Evolutionary conservation across 108 stramenopile species (phyloP).

Genomic region (Skeletonema marinoi): DNA sequence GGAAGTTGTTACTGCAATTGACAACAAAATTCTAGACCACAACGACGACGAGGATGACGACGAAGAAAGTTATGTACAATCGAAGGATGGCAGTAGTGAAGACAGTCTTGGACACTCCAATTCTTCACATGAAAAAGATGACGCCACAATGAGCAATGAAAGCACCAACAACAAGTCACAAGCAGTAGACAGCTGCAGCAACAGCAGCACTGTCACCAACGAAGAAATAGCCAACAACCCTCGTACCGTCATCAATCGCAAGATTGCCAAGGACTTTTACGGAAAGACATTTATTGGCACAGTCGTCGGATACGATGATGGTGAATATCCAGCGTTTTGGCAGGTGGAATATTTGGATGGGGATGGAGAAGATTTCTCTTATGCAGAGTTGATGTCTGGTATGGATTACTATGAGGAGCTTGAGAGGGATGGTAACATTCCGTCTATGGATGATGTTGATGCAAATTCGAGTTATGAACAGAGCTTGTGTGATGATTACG

Average conservation of each 20-base stretch:
- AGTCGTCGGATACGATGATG: neutral
- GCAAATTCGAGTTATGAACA: neutral
- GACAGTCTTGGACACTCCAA: constrained; percentile 3
- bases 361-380: neutral
- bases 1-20: neutral
- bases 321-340: neutral
- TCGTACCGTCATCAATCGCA: neutral
- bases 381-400: neutral
- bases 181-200: neutral
- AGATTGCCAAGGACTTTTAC: constrained; percentile 1
- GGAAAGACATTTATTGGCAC: neutral
- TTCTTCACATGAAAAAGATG: neutral
- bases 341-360: neutral
- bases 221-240: neutral
- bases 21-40: neutral
- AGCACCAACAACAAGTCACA: neutral
- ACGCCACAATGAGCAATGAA: neutral
- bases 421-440: neutral
- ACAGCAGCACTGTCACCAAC: neutral
- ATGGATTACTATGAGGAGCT: neutral
- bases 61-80: constrained; percentile 2
- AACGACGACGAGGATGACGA: neutral
- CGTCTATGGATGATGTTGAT: neutral
- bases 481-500: neutral
- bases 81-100: neutral